Base-by-base conservation (phyloP, 306 rosid species). In the Malus orientalis region DNA sequence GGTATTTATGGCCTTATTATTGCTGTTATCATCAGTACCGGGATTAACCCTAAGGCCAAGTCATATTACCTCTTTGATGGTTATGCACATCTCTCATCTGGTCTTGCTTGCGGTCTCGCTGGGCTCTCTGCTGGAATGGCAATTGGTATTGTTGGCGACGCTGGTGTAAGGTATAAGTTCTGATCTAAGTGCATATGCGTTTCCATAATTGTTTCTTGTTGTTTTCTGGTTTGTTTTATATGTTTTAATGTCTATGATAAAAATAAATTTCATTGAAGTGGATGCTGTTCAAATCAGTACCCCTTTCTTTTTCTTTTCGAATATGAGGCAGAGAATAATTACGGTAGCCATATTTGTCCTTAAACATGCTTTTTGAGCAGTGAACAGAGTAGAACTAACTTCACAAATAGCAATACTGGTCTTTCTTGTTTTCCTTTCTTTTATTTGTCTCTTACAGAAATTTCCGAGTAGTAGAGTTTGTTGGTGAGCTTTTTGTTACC, bases 61-160 rank as follows among this genome's bases (percentile, higher is more conserved):
- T 82, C 97, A 19, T 91, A 91, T 75, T 91, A 91, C 84, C 94
- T 91, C 75, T 91, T 91, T 53, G 97, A 91, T 84, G 97, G 97
- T 27, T 91, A 91, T 81, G 97, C 97, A 14, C 97, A 91, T 82
- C 92, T 91, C 74, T 91, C 97, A 2, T 91, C 97, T 76, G 97
- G 97, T 74, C 97, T 91, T 82, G 90, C 96, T 70, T 91, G 96
- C 60, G 96, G 96, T 1, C 88, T 91, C 60, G 97, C 97, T 19
- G 97, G 97, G 14, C 94, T 91, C 61, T 88, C 97, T 70, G 97
- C 97, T 19, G 97, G 97, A 66, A 91, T 91, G 97, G 97, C 97
- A 11, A 91, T 91, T 79, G 97, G 97, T 63, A 91, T 91, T 69
- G 97, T 91, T 73, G 97, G 97, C 23, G 97, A 91, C 79, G 97